Percentiles rank a stretch among this genome's conserved stretches.
Conservation (phyloP, 2,329 filamentous ascomycete genomes). For the Alternaria hordeiaustralica region DNA sequence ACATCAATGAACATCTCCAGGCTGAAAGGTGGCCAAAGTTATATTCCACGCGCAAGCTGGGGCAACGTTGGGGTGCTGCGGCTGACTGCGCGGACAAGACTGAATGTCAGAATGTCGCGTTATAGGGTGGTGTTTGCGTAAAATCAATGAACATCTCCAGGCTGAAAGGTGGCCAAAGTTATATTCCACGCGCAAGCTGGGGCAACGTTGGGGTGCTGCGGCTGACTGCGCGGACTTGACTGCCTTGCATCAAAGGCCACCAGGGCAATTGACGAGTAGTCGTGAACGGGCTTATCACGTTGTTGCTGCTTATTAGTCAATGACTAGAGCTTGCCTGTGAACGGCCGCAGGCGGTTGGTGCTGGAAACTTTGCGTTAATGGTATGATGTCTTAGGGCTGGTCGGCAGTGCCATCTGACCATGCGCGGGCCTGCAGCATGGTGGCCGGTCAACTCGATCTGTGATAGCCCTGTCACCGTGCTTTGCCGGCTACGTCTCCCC, state of each 20-base stretch:
- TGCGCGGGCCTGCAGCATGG: constrained; percentile 14
- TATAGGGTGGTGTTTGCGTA: constrained; percentile 6
- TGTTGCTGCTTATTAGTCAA: constrained; percentile 24
- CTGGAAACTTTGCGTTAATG: constrained; percentile 12
- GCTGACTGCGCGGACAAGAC: constrained; percentile 16
- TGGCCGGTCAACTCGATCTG: constrained; percentile 22
- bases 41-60: constrained; percentile 17
- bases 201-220: constrained; percentile 13
- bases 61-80: constrained; percentile 13
- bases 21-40: constrained; percentile 20
- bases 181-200: constrained; percentile 17
- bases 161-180: constrained; percentile 20
- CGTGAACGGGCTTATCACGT: constrained; percentile 24
- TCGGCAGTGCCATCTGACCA: constrained; percentile 28
- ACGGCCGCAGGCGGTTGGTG: constrained; percentile 18
- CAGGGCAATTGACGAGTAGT: constrained; percentile 28
- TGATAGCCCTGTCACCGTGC: constrained; percentile 11
- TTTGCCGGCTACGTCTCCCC: constrained; percentile 11
- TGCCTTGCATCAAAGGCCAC: constrained; percentile 13
- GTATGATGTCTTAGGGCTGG: constrained; percentile 15
- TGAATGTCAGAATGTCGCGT: constrained; percentile 2
- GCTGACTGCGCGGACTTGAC: constrained; percentile 18
- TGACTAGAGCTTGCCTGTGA: constrained; percentile 14
- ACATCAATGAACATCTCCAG: background rate
- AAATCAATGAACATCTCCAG: background rate